phyloP scores from a whole-genome alignment of 352 stramenopile species.

The Globisporangium nodosum region DNA sequence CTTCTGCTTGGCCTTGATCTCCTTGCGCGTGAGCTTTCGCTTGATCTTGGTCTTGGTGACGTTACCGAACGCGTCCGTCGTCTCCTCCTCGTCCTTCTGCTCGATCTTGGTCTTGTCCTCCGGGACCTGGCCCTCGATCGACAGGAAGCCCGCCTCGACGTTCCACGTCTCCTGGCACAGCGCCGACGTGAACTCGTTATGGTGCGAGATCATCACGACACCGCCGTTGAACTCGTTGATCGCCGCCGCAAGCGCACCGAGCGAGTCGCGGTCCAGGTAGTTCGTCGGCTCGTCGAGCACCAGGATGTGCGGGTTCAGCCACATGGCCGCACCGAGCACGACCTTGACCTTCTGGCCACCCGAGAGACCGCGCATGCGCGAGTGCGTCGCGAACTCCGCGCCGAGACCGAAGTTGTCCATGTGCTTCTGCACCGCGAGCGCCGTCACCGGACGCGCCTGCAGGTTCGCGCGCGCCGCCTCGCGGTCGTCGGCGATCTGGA shows the following conservation, averaged over 20 bases:
- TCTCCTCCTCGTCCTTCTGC: constrained; percentile 86
- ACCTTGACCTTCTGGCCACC: constrained; percentile 99
- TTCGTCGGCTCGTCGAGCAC: constrained; percentile 96
- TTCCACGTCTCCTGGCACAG: constrained; percentile 95
- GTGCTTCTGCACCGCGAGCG: constrained; percentile 95
- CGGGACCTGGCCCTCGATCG: constrained; percentile 76
- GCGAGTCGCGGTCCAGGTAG: constrained; percentile 95
- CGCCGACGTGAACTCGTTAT: constrained; percentile 95
- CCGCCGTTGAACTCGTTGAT: constrained; percentile 97
- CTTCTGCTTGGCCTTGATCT: constrained; percentile 86
- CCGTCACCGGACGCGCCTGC: constrained; percentile 92
- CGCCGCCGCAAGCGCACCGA: constrained; percentile 93
- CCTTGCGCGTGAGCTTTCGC: constrained; percentile 88
- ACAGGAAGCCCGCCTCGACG: constrained; percentile 83
- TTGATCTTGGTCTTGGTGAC: constrained; percentile 86
- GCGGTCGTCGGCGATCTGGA: constrained; percentile 95
- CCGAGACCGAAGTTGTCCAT: constrained; percentile 95
- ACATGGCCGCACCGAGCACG: constrained; percentile 95
- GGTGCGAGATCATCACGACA: constrained; percentile 97
- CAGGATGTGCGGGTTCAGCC: constrained; percentile 94
- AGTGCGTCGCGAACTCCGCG: constrained; percentile 97
- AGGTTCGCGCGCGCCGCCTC: constrained; percentile 91
- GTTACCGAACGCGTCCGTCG: constrained; percentile 80
- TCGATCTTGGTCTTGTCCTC: constrained; percentile 91
- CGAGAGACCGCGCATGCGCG: constrained; percentile 96